Evolutionary conservation across 148 eudicot genomes (phyloP).

Genomic region (Hydrangea macrophylla): DNA sequence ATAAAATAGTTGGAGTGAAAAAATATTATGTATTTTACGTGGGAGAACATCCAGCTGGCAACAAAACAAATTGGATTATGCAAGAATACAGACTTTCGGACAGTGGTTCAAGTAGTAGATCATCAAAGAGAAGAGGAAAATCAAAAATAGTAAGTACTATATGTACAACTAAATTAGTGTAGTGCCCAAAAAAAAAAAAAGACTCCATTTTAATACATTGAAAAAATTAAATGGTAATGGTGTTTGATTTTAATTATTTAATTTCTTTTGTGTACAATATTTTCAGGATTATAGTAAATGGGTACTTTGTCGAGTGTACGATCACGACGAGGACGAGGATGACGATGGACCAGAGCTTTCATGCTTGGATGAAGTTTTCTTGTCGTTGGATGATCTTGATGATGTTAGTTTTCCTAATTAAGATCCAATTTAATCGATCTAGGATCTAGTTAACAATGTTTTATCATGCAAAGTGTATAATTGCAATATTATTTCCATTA

Average conservation of each 20-base stretch:
- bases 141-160: slow-evolving; percentile 37
- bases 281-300: slow-evolving; percentile 66
- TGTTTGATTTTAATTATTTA: too few relatives aligned
- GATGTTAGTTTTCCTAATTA: slow-evolving; percentile 66
- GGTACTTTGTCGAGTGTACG: slow-evolving; percentile 73
- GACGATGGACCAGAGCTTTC: slow-evolving; percentile 59
- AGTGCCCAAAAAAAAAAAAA: too few relatives aligned
- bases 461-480: background rate
- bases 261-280: background rate
- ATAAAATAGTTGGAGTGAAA: slow-evolving; percentile 54
- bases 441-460: background rate
- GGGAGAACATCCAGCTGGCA: slow-evolving; percentile 44
- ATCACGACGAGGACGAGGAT: slow-evolving; percentile 43
- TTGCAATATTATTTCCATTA: background rate
- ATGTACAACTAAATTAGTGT: background rate
- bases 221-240: too few relatives aligned
- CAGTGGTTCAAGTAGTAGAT: slow-evolving; percentile 20
- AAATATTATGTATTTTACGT: slow-evolving; percentile 47
- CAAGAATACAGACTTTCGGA: slow-evolving; percentile 67
- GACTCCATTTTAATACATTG: too few relatives aligned
- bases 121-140: slow-evolving; percentile 40
- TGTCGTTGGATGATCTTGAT: slow-evolving; percentile 69
- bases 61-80: slow-evolving; percentile 77
- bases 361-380: slow-evolving; percentile 76
- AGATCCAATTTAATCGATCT: background rate